A percentile compares a stretch with the other conserved stretches of the same genome.
Evolutionary conservation across 1,139 yeast species (phyloP).

Genomic region (Kluyveromyces marxianus): DNA sequence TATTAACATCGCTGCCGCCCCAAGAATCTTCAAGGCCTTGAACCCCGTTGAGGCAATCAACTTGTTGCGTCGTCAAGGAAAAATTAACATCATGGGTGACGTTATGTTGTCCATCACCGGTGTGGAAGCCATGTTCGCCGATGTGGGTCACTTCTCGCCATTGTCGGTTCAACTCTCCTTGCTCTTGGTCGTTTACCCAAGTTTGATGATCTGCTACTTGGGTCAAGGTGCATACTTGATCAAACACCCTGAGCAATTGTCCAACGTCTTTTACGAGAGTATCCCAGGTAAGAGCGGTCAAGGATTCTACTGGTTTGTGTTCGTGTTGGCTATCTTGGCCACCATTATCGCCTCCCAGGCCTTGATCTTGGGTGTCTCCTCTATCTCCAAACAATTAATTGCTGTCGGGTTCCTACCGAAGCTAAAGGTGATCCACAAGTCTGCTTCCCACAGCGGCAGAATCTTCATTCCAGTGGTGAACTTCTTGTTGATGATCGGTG

Average conservation of each 20-base stretch:
- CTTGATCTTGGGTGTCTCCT: constrained; percentile 47
- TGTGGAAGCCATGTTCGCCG: constrained; percentile 58
- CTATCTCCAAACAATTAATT: constrained; percentile 45
- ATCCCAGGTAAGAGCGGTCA: constrained; percentile 44
- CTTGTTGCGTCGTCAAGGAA: constrained; percentile 34
- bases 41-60: constrained; percentile 46
- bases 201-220: constrained; percentile 43
- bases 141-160: constrained; percentile 49
- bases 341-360: constrained; percentile 58
- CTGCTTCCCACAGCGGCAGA: constrained; percentile 39
- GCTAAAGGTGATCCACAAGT: constrained; percentile 39
- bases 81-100: constrained; percentile 41
- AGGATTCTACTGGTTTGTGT: constrained; percentile 44
- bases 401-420: constrained; percentile 49
- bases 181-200: constrained; percentile 42
- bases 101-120: constrained; percentile 54
- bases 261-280: constrained; percentile 42
- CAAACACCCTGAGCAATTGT: constrained; percentile 35
- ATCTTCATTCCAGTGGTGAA: constrained; percentile 47
- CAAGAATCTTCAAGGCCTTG: constrained; percentile 41
- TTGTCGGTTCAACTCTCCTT: constrained; percentile 44
- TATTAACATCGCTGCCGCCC: constrained; percentile 39
- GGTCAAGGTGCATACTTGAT: constrained; percentile 52
- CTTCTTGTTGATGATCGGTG: constrained; percentile 44
- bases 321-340: constrained; percentile 45